Evolutionary conservation across 257 asterid species (phyloP), one percentile per base, ranked within the genome.

Genomic region (Primulina eburnea): DNA sequence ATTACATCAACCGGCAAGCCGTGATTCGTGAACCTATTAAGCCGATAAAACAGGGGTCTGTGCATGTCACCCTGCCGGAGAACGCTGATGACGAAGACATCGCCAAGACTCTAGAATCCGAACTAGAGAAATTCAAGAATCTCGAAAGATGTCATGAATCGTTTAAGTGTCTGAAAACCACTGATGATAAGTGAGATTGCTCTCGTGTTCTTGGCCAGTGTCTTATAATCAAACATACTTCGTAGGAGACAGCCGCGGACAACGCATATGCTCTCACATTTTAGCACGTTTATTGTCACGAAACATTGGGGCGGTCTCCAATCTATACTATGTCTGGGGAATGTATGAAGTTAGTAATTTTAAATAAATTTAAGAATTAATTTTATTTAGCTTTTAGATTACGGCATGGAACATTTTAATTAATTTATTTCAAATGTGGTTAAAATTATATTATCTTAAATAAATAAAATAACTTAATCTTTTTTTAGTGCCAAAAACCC

Each of bases 51-150:
- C 92, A 86, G 67, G 90, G 93, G 29, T 89, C 96, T 0, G 80
- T 89, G 68, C 93, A 89, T 37, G 93, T 89, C 62, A 84, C 89
- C 62, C 76, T 86, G 57, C 93, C 93, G 1, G 86, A 86, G 72
- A 82, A 76, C 62, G 89, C 80, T 10, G 79, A 67, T 1, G 90
- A 88, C 63, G 81, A 67, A 55, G 90, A 86, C 7, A 79, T 90
- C 40, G 88, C 88, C 78, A 83, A 77, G 81, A 80, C 82, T 26
- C 56, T 88, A 78, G 91, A 85, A 82, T 80, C 91, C 14, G 86
- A 86, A 79, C 74, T 87, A 29, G 81, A 77, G 78, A 84, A 79
- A 62, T 71, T 77, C 58, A 79, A 75, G 69, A 77, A 64, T 71
- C 82, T 82, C 17, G 82, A 81, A 64, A 72, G 74, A 52, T 66